These are phyloP conservation scores for Coemansia sp. DNA, from an alignment of 192 early-diverging fungal genomes.

Conservation along the genomic window DNA sequence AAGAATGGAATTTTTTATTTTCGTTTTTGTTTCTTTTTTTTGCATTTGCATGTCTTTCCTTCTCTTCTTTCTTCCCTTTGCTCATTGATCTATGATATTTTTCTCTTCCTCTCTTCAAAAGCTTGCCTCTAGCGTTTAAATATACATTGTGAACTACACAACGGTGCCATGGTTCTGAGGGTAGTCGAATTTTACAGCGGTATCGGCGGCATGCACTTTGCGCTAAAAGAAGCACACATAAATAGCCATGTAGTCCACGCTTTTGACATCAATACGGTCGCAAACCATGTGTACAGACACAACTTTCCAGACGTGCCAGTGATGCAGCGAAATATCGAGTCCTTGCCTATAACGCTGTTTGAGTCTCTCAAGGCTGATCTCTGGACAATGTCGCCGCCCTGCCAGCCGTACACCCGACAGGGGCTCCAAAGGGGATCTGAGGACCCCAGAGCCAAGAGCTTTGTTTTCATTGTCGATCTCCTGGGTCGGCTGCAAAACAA, in stretches of 20 bases:
- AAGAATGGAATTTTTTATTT: neutral
- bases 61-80: neutral
- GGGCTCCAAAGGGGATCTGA: conserved; percentile 70
- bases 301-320: conserved; percentile 59
- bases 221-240: conserved; percentile 64
- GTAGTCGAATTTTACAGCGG: conserved; percentile 60
- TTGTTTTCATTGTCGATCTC: conserved; percentile 70
- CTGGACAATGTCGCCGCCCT: conserved; percentile 82
- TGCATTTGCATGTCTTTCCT: neutral
- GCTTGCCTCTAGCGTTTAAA: neutral
- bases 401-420: conserved; percentile 78
- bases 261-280: conserved; percentile 93
- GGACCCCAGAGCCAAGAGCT: conserved; percentile 72
- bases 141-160: neutral
- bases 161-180: conserved; percentile 20
- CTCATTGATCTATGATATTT: neutral
- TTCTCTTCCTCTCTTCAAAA: neutral
- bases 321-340: conserved; percentile 64
- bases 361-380: conserved; percentile 67
- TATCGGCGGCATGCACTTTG: conserved; percentile 72
- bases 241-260: conserved; percentile 71
- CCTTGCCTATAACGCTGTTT: conserved; percentile 60
- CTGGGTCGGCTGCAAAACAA: conserved; percentile 56
- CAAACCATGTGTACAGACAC: conserved; percentile 75
- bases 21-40: neutral